Conservation (phyloP, 2,329 filamentous ascomycete genomes). For the Biscogniauxia marginata region DNA sequence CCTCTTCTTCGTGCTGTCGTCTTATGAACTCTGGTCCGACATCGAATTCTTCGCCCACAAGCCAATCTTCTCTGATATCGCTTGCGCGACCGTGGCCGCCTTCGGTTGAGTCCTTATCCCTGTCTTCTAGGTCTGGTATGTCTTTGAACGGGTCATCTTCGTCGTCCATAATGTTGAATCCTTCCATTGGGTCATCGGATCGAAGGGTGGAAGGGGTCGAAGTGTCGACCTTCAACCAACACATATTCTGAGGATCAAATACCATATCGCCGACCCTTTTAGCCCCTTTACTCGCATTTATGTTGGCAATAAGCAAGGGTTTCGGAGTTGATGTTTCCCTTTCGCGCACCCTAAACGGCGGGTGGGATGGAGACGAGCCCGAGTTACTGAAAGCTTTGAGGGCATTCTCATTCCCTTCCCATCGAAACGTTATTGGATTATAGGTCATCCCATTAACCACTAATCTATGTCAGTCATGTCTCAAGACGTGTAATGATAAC, state of each 20-base stretch:
- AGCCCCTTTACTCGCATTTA: slow-evolving; percentile 78
- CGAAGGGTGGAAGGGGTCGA: slow-evolving; percentile 48
- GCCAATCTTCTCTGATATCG: slow-evolving; percentile 72
- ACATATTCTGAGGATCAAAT: slow-evolving; percentile 96
- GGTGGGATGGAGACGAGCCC: slow-evolving; percentile 49
- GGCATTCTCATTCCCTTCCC: slow-evolving; percentile 95
- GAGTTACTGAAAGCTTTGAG: slow-evolving; percentile 74
- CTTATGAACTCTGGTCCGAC: slow-evolving; percentile 92
- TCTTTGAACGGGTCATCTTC: slow-evolving; percentile 94
- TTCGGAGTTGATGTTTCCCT: slow-evolving; percentile 60
- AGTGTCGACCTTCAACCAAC: slow-evolving; percentile 80
- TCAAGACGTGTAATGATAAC: neutral
- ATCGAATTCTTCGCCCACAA: slow-evolving; percentile 95
- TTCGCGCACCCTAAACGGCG: slow-evolving; percentile 46
- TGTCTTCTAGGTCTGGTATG: slow-evolving; percentile 87
- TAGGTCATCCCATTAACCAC: slow-evolving; percentile 95
- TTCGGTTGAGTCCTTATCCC: slow-evolving; percentile 48
- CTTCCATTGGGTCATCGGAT: slow-evolving; percentile 57
- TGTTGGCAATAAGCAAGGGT: slow-evolving; percentile 86
- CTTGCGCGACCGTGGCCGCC: slow-evolving; percentile 51
- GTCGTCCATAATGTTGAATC: slow-evolving; percentile 71
- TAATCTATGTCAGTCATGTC: slow-evolving; percentile 40
- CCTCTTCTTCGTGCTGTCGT: slow-evolving; percentile 87
- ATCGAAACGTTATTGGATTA: slow-evolving; percentile 80
- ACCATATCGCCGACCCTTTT: slow-evolving; percentile 98